These are phyloP conservation scores for Lactarius hengduanensis DNA, from an alignment of 768 basidiomycete genomes.

Conservation along the genomic window DNA sequence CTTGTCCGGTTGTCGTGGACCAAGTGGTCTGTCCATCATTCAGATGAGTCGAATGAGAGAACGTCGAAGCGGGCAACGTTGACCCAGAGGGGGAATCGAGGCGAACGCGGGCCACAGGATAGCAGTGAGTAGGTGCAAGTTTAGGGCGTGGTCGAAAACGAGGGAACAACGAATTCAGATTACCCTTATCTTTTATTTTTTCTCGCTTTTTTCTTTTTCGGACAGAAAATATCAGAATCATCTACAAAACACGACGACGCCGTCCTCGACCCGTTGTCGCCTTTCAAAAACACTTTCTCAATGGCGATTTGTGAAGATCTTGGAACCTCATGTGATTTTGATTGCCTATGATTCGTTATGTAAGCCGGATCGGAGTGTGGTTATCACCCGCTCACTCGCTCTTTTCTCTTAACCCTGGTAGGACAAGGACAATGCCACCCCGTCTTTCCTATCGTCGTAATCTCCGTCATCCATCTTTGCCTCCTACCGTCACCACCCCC, in stretches of 20 bases:
- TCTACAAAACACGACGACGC: not conserved
- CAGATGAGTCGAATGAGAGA: not conserved
- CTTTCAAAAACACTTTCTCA: not conserved
- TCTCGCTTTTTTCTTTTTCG: no score
- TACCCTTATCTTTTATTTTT: not conserved
- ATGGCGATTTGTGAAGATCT: not conserved
- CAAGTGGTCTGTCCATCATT: conserved; percentile 54
- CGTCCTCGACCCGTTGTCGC: not conserved
- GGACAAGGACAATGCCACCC: not conserved
- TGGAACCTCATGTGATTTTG: no score
- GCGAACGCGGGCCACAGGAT: not conserved
- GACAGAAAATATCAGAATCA: not conserved
- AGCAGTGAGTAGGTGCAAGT: not conserved
- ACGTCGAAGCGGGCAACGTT: conserved; percentile 1
- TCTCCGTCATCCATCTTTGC: not conserved
- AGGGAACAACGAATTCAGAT: conserved; percentile 2
- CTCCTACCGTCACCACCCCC: not conserved
- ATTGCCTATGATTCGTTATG: not conserved
- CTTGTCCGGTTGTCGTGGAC: conserved; percentile 65
- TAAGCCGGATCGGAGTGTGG: not conserved
- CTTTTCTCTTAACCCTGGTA: not conserved
- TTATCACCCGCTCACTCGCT: not conserved
- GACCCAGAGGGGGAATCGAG: not conserved
- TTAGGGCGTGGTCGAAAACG: conserved; percentile 8
- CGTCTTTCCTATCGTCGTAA: not conserved